Evolutionary conservation across 192 early-diverging fungal genomes (phyloP).

Genomic region (Radiomyces spectabilis): DNA sequence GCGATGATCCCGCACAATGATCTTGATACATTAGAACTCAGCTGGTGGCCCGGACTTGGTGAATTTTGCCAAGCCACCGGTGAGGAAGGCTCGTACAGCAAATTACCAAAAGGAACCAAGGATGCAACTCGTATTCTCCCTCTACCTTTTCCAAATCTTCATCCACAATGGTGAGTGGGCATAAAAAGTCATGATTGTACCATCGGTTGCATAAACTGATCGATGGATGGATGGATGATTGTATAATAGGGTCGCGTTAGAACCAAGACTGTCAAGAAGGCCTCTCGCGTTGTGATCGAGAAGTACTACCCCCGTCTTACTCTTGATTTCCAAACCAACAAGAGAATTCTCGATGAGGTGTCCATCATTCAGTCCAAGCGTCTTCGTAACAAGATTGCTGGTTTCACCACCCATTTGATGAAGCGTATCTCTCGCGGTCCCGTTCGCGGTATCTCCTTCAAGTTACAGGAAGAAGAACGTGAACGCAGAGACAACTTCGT

Average conservation of each 20-base stretch:
- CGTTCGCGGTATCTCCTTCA: constrained; percentile 99
- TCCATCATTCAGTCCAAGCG: constrained; percentile 97
- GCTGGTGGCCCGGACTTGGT: too few species aligned
- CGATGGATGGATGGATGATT: constrained; percentile 22
- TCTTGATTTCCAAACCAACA: constrained; percentile 99
- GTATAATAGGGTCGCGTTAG: constrained; percentile 83
- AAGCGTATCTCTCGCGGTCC: constrained; percentile 97
- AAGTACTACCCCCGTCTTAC: constrained; percentile 98
- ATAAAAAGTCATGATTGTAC: not conserved
- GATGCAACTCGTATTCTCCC: not conserved
- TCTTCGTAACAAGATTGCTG: constrained; percentile 99
- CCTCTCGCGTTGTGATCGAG: constrained; percentile 98
- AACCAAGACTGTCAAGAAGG: constrained; percentile 99
- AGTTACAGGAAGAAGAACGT: constrained; percentile 99
- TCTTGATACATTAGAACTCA: too few species aligned
- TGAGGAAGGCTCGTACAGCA: too few species aligned
- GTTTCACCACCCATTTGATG: constrained; percentile 99
- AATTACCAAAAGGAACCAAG: not conserved
- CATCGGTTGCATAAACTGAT: not conserved
- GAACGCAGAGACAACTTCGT: constrained; percentile 99
- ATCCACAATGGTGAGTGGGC: not conserved
- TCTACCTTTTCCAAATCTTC: too few species aligned
- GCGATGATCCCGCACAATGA: too few species aligned
- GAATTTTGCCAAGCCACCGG: too few species aligned
- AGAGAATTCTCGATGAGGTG: constrained; percentile 96